Base-by-base conservation (phyloP, 305 asterid genomes). In the Fraxinus latifolia region DNA sequence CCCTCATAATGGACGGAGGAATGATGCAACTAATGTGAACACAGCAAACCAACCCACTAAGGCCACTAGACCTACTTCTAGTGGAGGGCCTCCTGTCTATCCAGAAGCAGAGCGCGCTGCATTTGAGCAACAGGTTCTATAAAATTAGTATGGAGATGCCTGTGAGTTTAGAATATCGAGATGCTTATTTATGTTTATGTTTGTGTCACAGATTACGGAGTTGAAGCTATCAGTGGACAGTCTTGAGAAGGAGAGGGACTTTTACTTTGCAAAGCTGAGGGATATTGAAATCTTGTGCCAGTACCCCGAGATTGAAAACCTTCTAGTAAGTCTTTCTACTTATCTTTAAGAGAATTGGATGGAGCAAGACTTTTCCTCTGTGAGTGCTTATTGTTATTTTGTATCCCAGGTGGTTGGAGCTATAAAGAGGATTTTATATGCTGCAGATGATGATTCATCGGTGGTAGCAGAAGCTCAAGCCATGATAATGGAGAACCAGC, bases 211-310 rank as follows among this genome's bases (percentile, higher is more conserved):
- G 99, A 90, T 94, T 42, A 91, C 96, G 0, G 97, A 93, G 79
- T 71, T 96, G 90, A 94, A 94, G 90, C 85, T 94, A 34, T 91
- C 95, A 2, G 90, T 93, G 32, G 98, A 96, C 82, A 89, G 93
- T 78, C 89, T 94, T 17, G 99, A 96, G 89, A 93, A 91, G 89
- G 98, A 94, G 86, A 90, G 97, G 82, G 99, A 94, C 87, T 94
- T 94, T 87, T 94, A 93, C 89, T 96, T 96, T 79, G 86, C 93
- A 78, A 96, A 93, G 87, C 77, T 96, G 87, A 93, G 98, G 88
- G 98, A 96, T 50, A 86, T 94, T 42, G 99, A 94, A 82, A 91
- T 94, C 79, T 77, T 94, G 62, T 92, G 98, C 88, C 97, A 96
- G 89, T 87, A 84, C 23, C 94, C 99, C 6, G 89, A 86, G 79